Percentiles rank a stretch among this genome's conserved stretches.
These are phyloP conservation scores for Pisolithus marmoratus DNA, from an alignment of 768 basidiomycete genomes.

Conservation along the genomic window DNA sequence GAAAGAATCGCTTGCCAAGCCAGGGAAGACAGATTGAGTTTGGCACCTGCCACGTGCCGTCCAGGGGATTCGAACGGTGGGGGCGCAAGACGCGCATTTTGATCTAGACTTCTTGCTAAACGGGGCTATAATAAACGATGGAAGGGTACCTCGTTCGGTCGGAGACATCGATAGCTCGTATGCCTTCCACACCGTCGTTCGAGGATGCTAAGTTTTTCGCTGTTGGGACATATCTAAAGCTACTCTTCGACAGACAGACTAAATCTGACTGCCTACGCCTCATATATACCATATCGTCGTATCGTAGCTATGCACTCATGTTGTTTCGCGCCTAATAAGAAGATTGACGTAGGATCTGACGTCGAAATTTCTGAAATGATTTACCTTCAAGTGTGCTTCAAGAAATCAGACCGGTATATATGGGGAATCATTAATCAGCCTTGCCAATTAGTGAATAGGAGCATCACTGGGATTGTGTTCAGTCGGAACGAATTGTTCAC, in stretches of 20 bases:
- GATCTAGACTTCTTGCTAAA: neutral
- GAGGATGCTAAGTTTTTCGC: neutral
- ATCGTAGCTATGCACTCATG: neutral
- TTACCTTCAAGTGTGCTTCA: no score
- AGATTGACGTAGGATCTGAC: no score
- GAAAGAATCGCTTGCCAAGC: constrained; percentile 7
- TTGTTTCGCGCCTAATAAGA: no score
- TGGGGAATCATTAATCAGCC: no score
- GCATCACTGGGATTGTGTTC: no score
- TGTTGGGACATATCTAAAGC: neutral
- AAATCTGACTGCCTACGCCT: neutral
- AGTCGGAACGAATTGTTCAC: no score
- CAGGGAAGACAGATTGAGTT: neutral
- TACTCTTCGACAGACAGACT: neutral
- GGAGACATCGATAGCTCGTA: neutral
- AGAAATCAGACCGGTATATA: no score
- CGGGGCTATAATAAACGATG: neutral
- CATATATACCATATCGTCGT: neutral
- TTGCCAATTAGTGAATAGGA: no score
- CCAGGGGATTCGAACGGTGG: neutral
- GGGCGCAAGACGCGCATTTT: neutral
- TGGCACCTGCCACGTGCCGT: neutral
- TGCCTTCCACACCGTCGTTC: no score
- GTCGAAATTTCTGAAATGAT: no score
- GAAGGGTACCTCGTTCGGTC: neutral